phyloP scores from a whole-genome alignment of 257 asterid species.

The Scutellaria minor region DNA sequence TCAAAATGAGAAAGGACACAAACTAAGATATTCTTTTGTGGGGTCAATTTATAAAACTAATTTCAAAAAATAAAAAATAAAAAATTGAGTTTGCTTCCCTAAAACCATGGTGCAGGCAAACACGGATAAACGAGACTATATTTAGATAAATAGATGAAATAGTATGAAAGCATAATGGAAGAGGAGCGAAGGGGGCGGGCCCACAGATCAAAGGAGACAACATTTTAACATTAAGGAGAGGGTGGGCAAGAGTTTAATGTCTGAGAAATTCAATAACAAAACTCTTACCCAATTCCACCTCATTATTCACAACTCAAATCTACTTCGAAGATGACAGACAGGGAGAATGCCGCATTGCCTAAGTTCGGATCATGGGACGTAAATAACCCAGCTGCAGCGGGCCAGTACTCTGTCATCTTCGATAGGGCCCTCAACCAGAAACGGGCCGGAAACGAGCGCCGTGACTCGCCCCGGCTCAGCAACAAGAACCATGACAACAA shows the following conservation, averaged over 20 bases:
- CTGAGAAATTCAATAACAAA: background rate
- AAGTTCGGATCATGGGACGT: slow-evolving; percentile 65
- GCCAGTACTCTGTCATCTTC: slow-evolving; percentile 51
- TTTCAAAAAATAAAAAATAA: background rate
- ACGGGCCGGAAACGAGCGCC: slow-evolving; percentile 31
- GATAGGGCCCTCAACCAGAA: slow-evolving; percentile 52
- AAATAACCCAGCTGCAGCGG: slow-evolving; percentile 50
- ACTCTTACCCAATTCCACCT: background rate
- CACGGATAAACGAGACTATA: slow-evolving; percentile 30
- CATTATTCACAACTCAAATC: background rate
- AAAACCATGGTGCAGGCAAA: slow-evolving; percentile 12
- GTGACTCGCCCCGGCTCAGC: slow-evolving; percentile 38
- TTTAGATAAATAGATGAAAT: slow-evolving; percentile 18
- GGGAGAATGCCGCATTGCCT: slow-evolving; percentile 43
- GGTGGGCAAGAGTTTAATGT: slow-evolving; percentile 21
- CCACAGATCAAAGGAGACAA: slow-evolving; percentile 18
- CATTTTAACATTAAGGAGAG: background rate
- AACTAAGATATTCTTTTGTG: background rate
- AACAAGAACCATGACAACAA: slow-evolving; percentile 29
- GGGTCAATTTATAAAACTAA: background rate
- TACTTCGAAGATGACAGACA: slow-evolving; percentile 40
- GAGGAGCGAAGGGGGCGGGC: slow-evolving; percentile 9
- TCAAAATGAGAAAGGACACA: no score
- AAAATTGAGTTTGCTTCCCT: background rate
- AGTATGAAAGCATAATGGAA: slow-evolving; percentile 10